Percentiles rank a stretch among this genome's conserved stretches.
Conservation (phyloP, 2,329 filamentous ascomycete species). For the Aspergillus costaricaensis region DNA sequence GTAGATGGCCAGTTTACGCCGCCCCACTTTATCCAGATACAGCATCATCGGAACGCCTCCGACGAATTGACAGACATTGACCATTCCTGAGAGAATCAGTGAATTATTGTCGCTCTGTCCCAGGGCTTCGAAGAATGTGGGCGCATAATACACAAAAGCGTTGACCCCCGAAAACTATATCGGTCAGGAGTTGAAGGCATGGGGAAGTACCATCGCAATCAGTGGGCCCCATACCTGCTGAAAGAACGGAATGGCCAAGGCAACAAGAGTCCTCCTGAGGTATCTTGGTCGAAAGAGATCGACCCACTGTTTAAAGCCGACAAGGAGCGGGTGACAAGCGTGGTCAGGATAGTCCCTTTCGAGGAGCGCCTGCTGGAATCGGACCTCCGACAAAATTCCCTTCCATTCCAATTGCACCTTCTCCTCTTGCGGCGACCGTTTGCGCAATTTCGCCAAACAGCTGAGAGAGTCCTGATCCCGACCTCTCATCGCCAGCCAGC, state of each 20-base stretch:
- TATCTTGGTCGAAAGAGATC: neutral
- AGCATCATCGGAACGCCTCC: constrained; percentile 31
- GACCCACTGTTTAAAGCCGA: neutral
- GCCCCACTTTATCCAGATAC: constrained; percentile 36
- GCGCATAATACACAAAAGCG: constrained; percentile 53
- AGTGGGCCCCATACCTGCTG: constrained; percentile 27
- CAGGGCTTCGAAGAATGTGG: constrained; percentile 48
- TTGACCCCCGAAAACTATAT: constrained; percentile 45
- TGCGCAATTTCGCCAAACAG: constrained; percentile 48
- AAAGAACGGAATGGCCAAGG: constrained; percentile 46
- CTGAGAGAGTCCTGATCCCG: constrained; percentile 49
- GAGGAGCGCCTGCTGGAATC: constrained; percentile 42
- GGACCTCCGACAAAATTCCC: constrained; percentile 53
- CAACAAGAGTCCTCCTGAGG: constrained; percentile 28
- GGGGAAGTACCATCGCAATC: neutral
- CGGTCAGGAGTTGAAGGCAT: neutral
- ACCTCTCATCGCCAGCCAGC: constrained; percentile 51
- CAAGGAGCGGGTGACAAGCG: neutral
- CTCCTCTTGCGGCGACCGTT: constrained; percentile 48
- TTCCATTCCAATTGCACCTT: constrained; percentile 52
- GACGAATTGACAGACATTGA: constrained; percentile 40
- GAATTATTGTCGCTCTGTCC: constrained; percentile 35
- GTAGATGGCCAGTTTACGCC: constrained; percentile 29
- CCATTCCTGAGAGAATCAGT: constrained; percentile 36
- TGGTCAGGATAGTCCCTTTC: neutral